Base-by-base conservation (phyloP, 805 yeast genomes). In the Yarrowia sp. region DNA sequence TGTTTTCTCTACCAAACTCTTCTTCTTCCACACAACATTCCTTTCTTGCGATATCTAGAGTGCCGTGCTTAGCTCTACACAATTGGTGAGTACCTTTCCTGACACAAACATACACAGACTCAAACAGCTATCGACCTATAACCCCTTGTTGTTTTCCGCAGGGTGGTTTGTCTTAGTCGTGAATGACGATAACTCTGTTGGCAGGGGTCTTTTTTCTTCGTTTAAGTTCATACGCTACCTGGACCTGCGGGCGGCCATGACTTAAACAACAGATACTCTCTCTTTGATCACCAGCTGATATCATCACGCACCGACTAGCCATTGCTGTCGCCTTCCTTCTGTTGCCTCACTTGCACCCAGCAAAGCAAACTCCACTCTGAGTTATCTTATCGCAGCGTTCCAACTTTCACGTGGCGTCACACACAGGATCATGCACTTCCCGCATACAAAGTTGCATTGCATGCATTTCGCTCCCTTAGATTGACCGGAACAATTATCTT, bases 381-480 rank as follows among this genome's bases (percentile, higher is more conserved):
- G 58, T 51, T 51, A 49, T 51, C 58, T 51, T 51, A 51, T 51
- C 58, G 41, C 58, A 21, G 38, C 58, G 32, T 12, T 48, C 58
- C 58, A 51, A 51, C 44, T 54, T 54, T 54, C 61, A 54, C 61
- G 61, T 54, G 61, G 44, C 61, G 46, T 38, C 44, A 36, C 40
- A 54, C 44, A 26, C 35, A 38, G 46, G 17, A 11, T 36, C 28
- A 54, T 54, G 61, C 61, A 54, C 61, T 26, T 38, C 61, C 19
- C 46, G 61, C 22, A 7, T 54, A 24, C 46, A 54, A 38, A 38
- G 61, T 54, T 54, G 44, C 61, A 36, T 36, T 54, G 46, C 61
- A 54, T 54, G 61, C 59, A 38, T 36, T 38, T 54, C 61, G 61
- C 35, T 54, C 61, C 61, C 61, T 54, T 54, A 54, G 58, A 33